Base-by-base conservation (phyloP, 208 protist species). In the Crithidia brevicula region DNA sequence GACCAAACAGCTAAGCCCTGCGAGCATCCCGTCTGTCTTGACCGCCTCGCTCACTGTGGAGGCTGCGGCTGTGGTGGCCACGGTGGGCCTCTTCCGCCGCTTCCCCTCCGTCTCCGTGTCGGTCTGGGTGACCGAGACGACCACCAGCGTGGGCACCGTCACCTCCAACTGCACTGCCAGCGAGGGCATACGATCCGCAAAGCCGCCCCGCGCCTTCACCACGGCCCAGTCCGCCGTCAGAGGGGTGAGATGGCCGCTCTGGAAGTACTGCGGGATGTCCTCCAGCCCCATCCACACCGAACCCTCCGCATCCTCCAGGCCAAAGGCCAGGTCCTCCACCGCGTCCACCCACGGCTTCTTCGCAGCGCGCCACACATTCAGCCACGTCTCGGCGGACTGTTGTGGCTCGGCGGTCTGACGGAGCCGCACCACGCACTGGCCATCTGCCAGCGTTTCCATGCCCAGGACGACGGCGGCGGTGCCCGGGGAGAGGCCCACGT, bases 251-350 rank as follows among this genome's bases (percentile, higher is more conserved):
- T 56, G 76, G 51, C 85, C 88, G 22, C 71, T 69, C 54, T 79
- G 69, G 46, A 94, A 94, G 71, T 82, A 92, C 59, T 82, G 58
- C 22, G 82, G 54, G 16, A 89, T 49, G 54, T 88, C 79, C 28
- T 70, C 54, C 33, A 71, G 69, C 34, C 74, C 81, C 89, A 94
- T 94, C 83, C 84, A 94, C 45, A 86, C 57, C 25, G 53, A 46
- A 2, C 52, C 40, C 23, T 63, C 28, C 67, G 56, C 30, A 23
- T 72, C 51, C 16, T 63, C 52, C 13, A 56, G 27, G 7, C 47
- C 68, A 45, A 77, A 76, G 6, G 74, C 66, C 10, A 71, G 52
- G 63, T 77, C 72, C 56, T 53, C 54, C 31, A 74, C 64, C 30
- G 60, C 74, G 6, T 52, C 46, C 20, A 77, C 76, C 85, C 85